Evolutionary conservation across 2,329 filamentous ascomycete species (phyloP).

Genomic region (Penicillium paneum): DNA sequence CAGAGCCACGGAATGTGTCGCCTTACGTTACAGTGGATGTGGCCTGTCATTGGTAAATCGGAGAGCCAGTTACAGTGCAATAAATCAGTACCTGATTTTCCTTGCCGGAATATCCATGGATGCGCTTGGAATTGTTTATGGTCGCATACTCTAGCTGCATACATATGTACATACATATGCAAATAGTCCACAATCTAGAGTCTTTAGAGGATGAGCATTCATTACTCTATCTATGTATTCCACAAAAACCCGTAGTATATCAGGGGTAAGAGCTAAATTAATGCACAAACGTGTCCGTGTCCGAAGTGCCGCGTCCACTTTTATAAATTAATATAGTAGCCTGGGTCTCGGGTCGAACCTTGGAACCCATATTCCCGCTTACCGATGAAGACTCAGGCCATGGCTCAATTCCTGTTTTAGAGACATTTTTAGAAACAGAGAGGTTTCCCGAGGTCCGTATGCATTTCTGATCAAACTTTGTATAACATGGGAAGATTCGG

Average conservation of each 20-base stretch:
- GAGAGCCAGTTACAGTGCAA: background rate
- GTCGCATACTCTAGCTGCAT: background rate
- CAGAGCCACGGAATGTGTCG: conserved; percentile 28
- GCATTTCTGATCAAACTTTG: background rate
- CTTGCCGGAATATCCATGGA: conserved; percentile 2
- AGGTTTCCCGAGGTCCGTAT: conserved; percentile 1
- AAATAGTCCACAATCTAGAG: background rate
- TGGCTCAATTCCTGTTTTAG: conserved; percentile 13
- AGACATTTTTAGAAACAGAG: conserved; percentile 7
- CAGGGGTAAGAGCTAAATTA: conserved; percentile 8
- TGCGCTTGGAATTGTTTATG: background rate
- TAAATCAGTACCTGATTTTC: conserved; percentile 4
- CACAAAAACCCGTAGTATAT: background rate
- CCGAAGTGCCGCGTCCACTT: conserved; percentile 8
- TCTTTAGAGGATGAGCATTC: background rate
- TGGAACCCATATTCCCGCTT: background rate
- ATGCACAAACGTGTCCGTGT: background rate
- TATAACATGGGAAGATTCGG: conserved; percentile 6
- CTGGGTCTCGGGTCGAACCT: conserved; percentile 17
- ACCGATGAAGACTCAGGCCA: conserved; percentile 1
- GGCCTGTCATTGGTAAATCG: conserved; percentile 22
- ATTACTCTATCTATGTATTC: background rate
- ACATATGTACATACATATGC: background rate
- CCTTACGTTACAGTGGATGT: conserved; percentile 20
- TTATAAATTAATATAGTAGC: conserved; percentile 13